Base-by-base conservation (phyloP, 2,329 filamentous ascomycete species). In the Botrytis pseudocinerea region DNA sequence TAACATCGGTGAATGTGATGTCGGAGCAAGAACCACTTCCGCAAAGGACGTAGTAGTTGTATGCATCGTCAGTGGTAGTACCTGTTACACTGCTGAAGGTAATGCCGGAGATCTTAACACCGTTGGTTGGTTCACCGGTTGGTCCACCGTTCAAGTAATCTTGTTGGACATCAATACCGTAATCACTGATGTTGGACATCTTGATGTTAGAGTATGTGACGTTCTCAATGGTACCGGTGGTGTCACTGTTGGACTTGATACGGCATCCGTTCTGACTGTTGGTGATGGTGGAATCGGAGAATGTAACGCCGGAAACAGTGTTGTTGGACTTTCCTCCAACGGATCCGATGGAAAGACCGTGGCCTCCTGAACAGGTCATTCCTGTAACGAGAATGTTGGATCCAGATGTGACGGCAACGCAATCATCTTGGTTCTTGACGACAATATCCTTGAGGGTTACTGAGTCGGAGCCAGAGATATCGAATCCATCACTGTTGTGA, bases 371-470 rank as follows among this genome's bases (percentile, higher is more conserved):
- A 71, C 80, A 81, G 28, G 73, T 74, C 66, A 78, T 77, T 10
- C 76, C 76, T 1, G 76, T 79, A 73, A 81, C 78, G 18, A 74
- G 75, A 48, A 81, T 80, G 38, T 59, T 68, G 22, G 82, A 84
- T 70, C 87, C 87, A 3, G 85, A 88, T 82, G 89, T 89, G 76
- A 89, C 81, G 44, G 87, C 88, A 16, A 89, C 80, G 76, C 87
- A 90, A 78, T 89, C 88, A 74, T 90, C 87, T 80, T 89, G 87
- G 82, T 89, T 89, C 78, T 85, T 83, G 54, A 89, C 82, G 70
- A 82, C 83, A 35, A 85, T 85, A 60, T 84, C 83, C 68, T 82
- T 82, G 78, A 89, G 88, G 66, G 82, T 84, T 54, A 89, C 81
- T 44, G 82, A 82, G 40, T 81, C 82, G 12, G 83, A 85, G 44